Percentiles rank a stretch among this genome's conserved stretches.
phyloP scores from a whole-genome alignment of 306 rosid species.

The Begonia peltatifolia region DNA sequence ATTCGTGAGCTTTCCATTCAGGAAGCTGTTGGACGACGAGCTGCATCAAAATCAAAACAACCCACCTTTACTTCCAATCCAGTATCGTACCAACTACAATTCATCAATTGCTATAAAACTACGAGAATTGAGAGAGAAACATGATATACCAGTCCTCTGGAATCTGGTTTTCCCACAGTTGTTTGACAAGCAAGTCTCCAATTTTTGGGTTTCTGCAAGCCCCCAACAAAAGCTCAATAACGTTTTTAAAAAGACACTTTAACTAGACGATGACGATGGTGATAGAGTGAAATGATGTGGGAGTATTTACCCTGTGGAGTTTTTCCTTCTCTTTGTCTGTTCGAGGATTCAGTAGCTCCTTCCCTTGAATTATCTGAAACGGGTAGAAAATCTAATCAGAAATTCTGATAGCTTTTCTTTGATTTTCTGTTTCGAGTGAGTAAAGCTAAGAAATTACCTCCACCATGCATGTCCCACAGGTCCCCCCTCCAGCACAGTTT shows the following conservation, averaged over 20 bases:
- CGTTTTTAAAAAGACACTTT: not conserved
- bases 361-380: constrained; percentile 56
- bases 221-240: not conserved
- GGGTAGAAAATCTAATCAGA: constrained; percentile 8
- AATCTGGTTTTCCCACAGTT: constrained; percentile 58
- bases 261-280: no score
- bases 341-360: constrained; percentile 59
- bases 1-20: constrained; percentile 91
- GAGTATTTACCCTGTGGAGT: constrained; percentile 40
- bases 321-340: constrained; percentile 72
- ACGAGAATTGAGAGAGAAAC: not conserved
- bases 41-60: constrained; percentile 27
- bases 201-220: constrained; percentile 73
- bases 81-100: not conserved
- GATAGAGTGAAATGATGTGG: not conserved
- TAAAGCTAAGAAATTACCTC: constrained; percentile 37
- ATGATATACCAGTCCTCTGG: constrained; percentile 60
- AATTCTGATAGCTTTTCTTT: no score
- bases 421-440: constrained; percentile 1
- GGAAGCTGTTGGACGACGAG: constrained; percentile 74
- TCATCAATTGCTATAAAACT: not conserved
- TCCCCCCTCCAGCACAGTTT: constrained; percentile 84
- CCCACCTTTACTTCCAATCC: not conserved
- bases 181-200: constrained; percentile 99
- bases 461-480: constrained; percentile 85